Base-by-base conservation (phyloP, 768 basidiomycete genomes). In the Thelephora ganbajun region DNA sequence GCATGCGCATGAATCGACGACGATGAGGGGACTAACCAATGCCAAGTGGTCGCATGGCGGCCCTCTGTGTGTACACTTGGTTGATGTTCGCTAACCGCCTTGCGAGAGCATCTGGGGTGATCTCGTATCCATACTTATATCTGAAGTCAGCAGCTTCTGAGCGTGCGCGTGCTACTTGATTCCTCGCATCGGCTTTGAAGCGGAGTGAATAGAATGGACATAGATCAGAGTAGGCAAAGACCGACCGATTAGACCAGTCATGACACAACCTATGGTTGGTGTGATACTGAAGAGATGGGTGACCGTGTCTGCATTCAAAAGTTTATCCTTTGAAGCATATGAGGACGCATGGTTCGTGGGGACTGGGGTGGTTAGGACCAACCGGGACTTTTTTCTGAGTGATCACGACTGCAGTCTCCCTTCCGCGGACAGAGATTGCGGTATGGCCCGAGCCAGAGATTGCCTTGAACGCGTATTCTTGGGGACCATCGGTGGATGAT, bases 401-500 rank as follows among this genome's bases (percentile, higher is more conserved):
- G 57, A 99, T 92, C 36, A 97, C 86, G 6, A 98, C 92, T 4
- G 84, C 74, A 5, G 92, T 94, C 56, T 98, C 93, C 63, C 88
- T 88, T 14, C 96, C 96, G 58, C 94, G 71, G 41, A 98, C 85
- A 14, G 93, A 76, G 45, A 99, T 75, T 1, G 94, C 80, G 1
- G 96, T 98, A 59, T 97, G 90, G 1, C 92, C 94, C 1, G 92
- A 91, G 48, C 90, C 91, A 52, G 92, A 90, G 63, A 98, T 97
- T 43, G 96, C 96, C 67, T 98, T 99, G 82, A 98, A 98, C 22
- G 96, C 94, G 73, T 98, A 98, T 69, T 98, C 93, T 97, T 44
- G 30, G 16, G n/a, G 23, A 13, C 23, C 9, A 33, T 49, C 43
- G 43, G 34, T 35, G 19, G 35, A 16, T n/a, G 18, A n/a, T 26